Evolutionary conservation across 2,329 filamentous ascomycete species (phyloP), one percentile per base, ranked within the genome.

Genomic region (Balansia obtecta): DNA sequence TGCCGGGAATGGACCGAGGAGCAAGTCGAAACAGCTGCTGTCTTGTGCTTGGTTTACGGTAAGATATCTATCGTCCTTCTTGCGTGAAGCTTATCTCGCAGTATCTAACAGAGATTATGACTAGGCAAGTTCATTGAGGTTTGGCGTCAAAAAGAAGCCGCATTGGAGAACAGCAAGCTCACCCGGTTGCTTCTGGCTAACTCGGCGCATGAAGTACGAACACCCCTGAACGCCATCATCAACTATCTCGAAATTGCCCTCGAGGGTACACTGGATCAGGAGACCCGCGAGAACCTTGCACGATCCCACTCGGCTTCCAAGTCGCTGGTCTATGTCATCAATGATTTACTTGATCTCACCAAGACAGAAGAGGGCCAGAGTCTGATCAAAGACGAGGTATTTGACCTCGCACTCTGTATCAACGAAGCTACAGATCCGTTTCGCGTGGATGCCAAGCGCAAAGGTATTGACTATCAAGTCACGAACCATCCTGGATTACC

Each of bases 201-300:
- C 56, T 94, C 88, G 0, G 89, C 89, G 0, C 90, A 95, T 56
- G 89, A 95, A 69, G 88, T 95, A 9, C 83, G 90, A 46, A 95
- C 89, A 0, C 89, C 89, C 0, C 69, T 95, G 2, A 95, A 95
- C 60, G 89, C 89, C 15, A 95, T 95, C 60, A 94, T 95, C 66
- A 95, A 95, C 58, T 95, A 94, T 57, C 76, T 95, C 1, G 89
- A 95, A 58, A 95, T 95, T 55, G 89, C 89, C 0, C 69, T 95
- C 1, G 89, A 95, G 66, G 88, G 88, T 0, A 70, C 74, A 0
- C 70, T 95, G 3, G 89, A 95, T 55, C 71, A 79, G 15, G 89
- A 95, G 61, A 95, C 87, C 0, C 75, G 90, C 18, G 89, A 95
- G 5, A 94, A 93, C 53, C 70, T 95, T 6, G 77, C 85, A 0